Conservation (phyloP, 805 yeast species). For the Candida rishiriensis region DNA sequence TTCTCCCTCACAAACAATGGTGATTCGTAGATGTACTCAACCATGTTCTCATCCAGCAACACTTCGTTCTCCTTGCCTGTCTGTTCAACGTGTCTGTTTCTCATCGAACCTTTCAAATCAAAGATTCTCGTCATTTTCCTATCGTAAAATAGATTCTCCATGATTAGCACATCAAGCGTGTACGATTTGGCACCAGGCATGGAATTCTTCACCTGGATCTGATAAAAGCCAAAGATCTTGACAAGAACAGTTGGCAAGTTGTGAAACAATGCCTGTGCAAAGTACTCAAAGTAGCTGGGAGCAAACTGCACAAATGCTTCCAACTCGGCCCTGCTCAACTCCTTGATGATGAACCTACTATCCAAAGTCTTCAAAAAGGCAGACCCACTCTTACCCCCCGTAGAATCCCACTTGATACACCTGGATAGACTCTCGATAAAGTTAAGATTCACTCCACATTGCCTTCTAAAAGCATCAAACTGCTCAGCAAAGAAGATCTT, state of each 20-base stretch:
- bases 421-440: conserved; percentile 88
- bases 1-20: conserved; percentile 93
- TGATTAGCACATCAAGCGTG: conserved; percentile 85
- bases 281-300: conserved; percentile 92
- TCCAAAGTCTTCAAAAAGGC: conserved; percentile 90
- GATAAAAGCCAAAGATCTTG: conserved; percentile 93
- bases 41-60: conserved; percentile 93
- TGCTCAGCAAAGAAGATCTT: conserved; percentile 94
- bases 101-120: conserved; percentile 96
- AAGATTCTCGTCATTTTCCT: conserved; percentile 79
- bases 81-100: conserved; percentile 93
- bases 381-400: conserved; percentile 96
- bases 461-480: conserved; percentile 86
- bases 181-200: conserved; percentile 63
- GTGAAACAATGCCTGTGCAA: conserved; percentile 92
- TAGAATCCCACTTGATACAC: conserved; percentile 92
- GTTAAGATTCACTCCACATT: conserved; percentile 70
- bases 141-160: conserved; percentile 92
- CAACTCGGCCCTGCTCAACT: conserved; percentile 78
- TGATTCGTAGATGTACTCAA: conserved; percentile 92
- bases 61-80: conserved; percentile 96
- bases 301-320: conserved; percentile 95
- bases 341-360: conserved; percentile 84
- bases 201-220: conserved; percentile 80
- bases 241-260: conserved; percentile 93